Evolutionary conservation across 768 basidiomycete genomes (phyloP), one percentile per base, ranked within the genome.

Genomic region (Boletus rufocinnamomeus): DNA sequence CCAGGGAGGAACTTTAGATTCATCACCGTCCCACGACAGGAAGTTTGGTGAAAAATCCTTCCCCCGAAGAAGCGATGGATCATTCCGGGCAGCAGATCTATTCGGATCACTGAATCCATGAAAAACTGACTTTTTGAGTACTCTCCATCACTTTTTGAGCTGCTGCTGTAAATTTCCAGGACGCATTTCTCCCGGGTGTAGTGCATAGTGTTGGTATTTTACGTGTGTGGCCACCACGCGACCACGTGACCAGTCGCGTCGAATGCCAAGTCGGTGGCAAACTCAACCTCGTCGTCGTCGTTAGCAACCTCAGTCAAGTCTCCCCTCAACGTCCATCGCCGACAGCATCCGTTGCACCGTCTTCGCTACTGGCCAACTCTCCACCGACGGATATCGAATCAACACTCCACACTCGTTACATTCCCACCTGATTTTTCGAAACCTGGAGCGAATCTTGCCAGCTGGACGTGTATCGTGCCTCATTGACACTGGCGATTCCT

Each of bases 201-300:
- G n/a, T n/a, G n/a, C n/a, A n/a, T n/a, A n/a, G n/a, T n/a, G n/a
- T n/a, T n/a, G n/a, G n/a, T n/a, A n/a, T n/a, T 30, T 30, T 30
- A 30, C 30, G 30, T 30, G 30, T 30, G 32, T 32, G 32, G 13
- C 34, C 34, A 1, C 34, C 10, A 30, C 60, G 37, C 59, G 68
- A 17, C 14, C 68, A 69, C 69, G 69, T 69, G 69, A 69, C 52
- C 37, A 10, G 53, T 58, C 69, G 69, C 68, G 68, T 64, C 53
- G 50, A 35, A 17, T 11, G 62, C 14, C 34, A 27, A n/a, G 52
- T 19, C 10, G 52, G 69, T 57, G 69, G 68, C 69, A 63, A 70
- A 71, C 62, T 53, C 47, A 44, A 51, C 46, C 54, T 56, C 37
- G 40, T 52, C 16, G 35, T 17, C 40, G 40, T 41, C 19, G n/a